Conservation (phyloP, 2,329 filamentous ascomycete species). For the Hymenoscyphus albidus region DNA sequence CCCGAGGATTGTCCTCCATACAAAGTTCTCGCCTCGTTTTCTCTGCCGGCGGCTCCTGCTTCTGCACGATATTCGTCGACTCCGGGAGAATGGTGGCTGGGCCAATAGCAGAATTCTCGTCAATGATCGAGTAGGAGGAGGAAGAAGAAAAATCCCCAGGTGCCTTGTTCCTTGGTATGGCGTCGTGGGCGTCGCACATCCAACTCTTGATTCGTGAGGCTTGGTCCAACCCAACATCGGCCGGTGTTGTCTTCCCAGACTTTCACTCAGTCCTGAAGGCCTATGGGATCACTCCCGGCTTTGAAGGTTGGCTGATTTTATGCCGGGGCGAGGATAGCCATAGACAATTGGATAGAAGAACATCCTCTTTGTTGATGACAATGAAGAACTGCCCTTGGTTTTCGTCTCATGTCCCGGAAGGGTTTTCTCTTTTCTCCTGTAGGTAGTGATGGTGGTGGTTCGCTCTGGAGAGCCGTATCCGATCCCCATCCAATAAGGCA, state of each 20-base stretch:
- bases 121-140: background rate
- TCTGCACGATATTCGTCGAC: slow-evolving; percentile 3
- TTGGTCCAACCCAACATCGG: slow-evolving; percentile 1
- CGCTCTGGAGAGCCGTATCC: background rate
- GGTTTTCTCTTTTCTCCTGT: background rate
- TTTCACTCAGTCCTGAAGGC: background rate
- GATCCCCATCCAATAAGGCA: background rate
- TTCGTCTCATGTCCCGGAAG: background rate
- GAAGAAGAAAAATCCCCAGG: background rate
- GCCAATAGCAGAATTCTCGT: slow-evolving; percentile 3
- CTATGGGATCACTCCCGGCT: background rate
- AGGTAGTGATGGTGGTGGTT: background rate
- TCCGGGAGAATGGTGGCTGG: slow-evolving; percentile 2
- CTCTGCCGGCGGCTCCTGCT: background rate
- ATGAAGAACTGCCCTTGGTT: background rate
- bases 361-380: background rate
- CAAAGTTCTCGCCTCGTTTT: slow-evolving; percentile 1
- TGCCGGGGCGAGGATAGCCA: background rate
- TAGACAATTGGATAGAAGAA: background rate
- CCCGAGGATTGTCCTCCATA: background rate
- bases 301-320: background rate
- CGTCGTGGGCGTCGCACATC: background rate
- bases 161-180: background rate
- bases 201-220: slow-evolving; percentile 2
- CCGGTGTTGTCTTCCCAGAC: slow-evolving; percentile 1